Evolutionary conservation across 139 green algal species (phyloP).

Genomic region (Closterium sp.): DNA sequence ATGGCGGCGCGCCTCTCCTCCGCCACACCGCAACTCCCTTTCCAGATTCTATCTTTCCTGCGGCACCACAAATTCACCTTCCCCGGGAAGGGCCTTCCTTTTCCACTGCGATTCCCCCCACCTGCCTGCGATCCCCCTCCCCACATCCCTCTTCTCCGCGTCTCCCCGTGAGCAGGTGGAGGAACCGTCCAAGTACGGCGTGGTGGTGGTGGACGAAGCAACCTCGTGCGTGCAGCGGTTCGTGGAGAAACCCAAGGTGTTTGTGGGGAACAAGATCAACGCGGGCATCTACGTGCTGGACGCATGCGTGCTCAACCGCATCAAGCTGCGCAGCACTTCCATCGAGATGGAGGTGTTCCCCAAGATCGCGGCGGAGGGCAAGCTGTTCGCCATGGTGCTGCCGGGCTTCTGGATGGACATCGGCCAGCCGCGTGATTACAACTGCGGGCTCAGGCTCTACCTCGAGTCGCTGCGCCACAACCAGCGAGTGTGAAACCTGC

Average conservation of each 20-base stretch:
- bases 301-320: constrained; percentile 85
- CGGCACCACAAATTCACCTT: no score
- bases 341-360: constrained; percentile 85
- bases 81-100: no score
- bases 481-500: constrained; percentile 12
- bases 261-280: constrained; percentile 99
- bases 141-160: no score
- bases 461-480: constrained; percentile 67
- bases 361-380: constrained; percentile 77
- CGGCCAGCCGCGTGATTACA: constrained; percentile 93
- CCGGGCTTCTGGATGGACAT: constrained; percentile 99
- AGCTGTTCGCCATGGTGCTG: constrained; percentile 86
- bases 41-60: no score
- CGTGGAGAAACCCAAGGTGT: constrained; percentile 75
- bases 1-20: no score
- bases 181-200: constrained; percentile 98
- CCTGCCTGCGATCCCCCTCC: no score
- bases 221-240: constrained; percentile 82
- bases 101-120: no score
- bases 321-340: constrained; percentile 83
- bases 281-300: constrained; percentile 92
- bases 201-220: constrained; percentile 86
- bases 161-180: no score
- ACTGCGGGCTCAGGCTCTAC: constrained; percentile 83
- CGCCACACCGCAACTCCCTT: no score